Evolutionary conservation across 129 eudicot genomes (phyloP).

Genomic region (Flaveria robusta): DNA sequence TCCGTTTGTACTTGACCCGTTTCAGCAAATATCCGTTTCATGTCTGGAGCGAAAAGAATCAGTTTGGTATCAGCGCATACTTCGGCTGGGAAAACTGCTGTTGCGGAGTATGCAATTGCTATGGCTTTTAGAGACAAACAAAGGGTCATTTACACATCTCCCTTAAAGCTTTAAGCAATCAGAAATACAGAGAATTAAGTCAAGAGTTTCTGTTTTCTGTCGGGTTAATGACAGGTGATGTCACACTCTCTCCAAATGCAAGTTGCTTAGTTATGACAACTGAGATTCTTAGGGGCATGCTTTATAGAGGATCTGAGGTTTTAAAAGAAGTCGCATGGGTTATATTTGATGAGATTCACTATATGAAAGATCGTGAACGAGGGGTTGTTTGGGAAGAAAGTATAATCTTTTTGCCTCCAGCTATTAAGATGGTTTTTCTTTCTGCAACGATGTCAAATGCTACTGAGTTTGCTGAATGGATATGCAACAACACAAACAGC

Average conservation of each 20-base stretch:
- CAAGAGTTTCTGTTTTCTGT: slow-evolving; percentile 96
- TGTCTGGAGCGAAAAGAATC: slow-evolving; percentile 95
- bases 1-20: slow-evolving; percentile 80
- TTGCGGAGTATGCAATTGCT: slow-evolving; percentile 97
- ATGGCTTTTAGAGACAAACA: slow-evolving; percentile 94
- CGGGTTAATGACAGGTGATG: slow-evolving; percentile 99
- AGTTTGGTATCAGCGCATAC: slow-evolving; percentile 94
- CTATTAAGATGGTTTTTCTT: slow-evolving; percentile 96
- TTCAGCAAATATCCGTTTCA: slow-evolving; percentile 84
- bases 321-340: slow-evolving; percentile 99
- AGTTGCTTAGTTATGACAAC: slow-evolving; percentile 98
- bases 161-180: slow-evolving; percentile 90
- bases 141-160: slow-evolving; percentile 94
- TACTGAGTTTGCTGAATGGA: slow-evolving; percentile 99
- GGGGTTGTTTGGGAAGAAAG: slow-evolving; percentile 99
- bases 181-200: slow-evolving; percentile 89
- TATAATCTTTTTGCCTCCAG: slow-evolving; percentile 91
- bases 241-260: slow-evolving; percentile 88
- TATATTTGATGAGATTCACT: slow-evolving; percentile 96
- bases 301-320: slow-evolving; percentile 96
- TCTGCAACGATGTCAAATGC: slow-evolving; percentile 99
- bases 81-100: slow-evolving; percentile 98
- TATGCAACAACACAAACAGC: slow-evolving; percentile 93
- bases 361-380: slow-evolving; percentile 97
- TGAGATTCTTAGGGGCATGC: slow-evolving; percentile 96